Percentiles rank a stretch among this genome's conserved stretches.
phyloP scores from a whole-genome alignment of 345 rosid genomes.

The Salix dunnii region DNA sequence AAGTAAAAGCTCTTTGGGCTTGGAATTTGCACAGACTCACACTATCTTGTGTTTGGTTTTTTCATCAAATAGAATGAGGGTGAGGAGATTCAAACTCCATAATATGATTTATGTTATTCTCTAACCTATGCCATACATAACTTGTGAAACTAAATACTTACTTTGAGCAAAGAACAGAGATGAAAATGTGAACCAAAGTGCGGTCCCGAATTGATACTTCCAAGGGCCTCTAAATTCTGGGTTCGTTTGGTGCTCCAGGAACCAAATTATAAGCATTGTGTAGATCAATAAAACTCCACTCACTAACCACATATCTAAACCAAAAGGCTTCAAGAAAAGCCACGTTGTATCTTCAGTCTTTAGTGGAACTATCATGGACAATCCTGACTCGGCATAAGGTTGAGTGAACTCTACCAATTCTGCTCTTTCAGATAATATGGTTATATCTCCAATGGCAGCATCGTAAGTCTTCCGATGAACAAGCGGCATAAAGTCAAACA shows the following conservation, averaged over 20 bases:
- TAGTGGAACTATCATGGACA: conserved; percentile 46
- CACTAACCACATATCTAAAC: conserved; percentile 44
- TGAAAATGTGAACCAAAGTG: conserved; percentile 49
- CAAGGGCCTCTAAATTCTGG: conserved; percentile 37
- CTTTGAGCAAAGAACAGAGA: conserved; percentile 57
- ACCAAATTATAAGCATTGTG: conserved; percentile 48
- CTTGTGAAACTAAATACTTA: conserved; percentile 19
- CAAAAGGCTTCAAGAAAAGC: conserved; percentile 52
- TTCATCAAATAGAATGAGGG: too few relatives aligned
- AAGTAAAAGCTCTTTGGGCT: too few relatives aligned
- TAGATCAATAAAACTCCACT: conserved; percentile 37
- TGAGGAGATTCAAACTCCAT: too few relatives aligned
- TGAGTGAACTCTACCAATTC: conserved; percentile 45
- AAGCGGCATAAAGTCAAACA: not conserved
- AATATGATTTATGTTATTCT: too few relatives aligned
- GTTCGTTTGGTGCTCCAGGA: conserved; percentile 38
- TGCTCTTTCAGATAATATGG: conserved; percentile 40
- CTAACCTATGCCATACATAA: not conserved
- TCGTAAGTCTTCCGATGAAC: conserved; percentile 33
- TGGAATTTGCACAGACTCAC: too few relatives aligned
- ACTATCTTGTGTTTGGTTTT: too few relatives aligned
- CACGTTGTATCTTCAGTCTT: conserved; percentile 27
- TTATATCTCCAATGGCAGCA: conserved; percentile 47
- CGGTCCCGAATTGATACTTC: conserved; percentile 36
- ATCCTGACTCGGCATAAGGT: conserved; percentile 47